Evolutionary conservation across 2,329 filamentous ascomycete genomes (phyloP), one percentile per base, ranked within the genome.

Genomic region (Stagonosporopsis cucurbitacearum): DNA sequence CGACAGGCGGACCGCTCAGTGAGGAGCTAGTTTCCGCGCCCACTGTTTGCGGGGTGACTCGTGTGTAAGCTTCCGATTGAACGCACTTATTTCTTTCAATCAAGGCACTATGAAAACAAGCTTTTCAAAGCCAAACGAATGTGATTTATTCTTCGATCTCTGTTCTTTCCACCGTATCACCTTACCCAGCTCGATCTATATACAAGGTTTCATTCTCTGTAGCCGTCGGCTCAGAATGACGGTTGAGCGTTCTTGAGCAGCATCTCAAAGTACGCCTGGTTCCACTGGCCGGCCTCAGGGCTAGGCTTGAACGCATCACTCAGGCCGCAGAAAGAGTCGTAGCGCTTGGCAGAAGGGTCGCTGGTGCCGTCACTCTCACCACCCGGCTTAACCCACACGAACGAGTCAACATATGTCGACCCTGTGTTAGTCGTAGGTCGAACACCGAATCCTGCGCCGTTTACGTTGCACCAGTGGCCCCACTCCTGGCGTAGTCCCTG

Each of bases 321-420:
- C 28, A 80, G 76, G 8, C 85, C 85, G 60, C 86, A 88, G 76
- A 82, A 80, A 41, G 74, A 74, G 69, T 86, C 84, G 65, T 84
- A 87, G 26, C 82, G 80, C 28, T 73, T 68, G 4, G 85, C 80
- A 19, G 51, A 55, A 2, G 67, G 56, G 51, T 78, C 69, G 30
- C 65, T 72, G 0, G 81, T 83, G 54, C 81, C 81, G 61, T 83
- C 81, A 19, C 76, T 78, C 70, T 84, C 81, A 50, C 81, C 81
- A 64, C 87, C 87, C 5, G 87, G 87, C 81, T 90, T 90, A 65
- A 89, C 78, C 87, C 87, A 90, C 56, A 89, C 87, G 61, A 89
- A 88, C 26, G 86, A 83, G 71, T 90, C 88, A 20, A 82, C 79
- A 22, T 86, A 76, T 1, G 75, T 68, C 57, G 84, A 79, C 15